phyloP scores from a whole-genome alignment of 2,329 filamentous ascomycete genomes.

The Fusarium dimerum region DNA sequence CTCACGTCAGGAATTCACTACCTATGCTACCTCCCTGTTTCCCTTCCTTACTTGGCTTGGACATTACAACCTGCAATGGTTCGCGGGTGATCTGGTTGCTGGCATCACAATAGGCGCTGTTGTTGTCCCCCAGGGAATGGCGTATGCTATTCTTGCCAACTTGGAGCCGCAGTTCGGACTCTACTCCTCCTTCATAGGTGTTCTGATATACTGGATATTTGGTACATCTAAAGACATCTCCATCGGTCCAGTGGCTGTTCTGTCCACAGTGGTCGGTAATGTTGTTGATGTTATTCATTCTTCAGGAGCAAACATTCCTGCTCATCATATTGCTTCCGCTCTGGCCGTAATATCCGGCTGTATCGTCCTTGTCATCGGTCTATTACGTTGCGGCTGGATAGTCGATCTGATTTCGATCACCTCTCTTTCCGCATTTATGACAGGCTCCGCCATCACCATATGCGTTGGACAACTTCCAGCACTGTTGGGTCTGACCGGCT shows the following conservation, averaged over 20 bases:
- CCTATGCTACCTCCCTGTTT: conserved; percentile 74
- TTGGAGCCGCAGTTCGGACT: conserved; percentile 83
- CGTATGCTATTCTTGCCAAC: conserved; percentile 82
- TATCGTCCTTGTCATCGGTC: conserved; percentile 76
- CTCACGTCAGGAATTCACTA: conserved; percentile 48
- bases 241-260: conserved; percentile 92
- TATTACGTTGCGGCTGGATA: conserved; percentile 82
- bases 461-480: conserved; percentile 78
- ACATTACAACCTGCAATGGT: conserved; percentile 87
- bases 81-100: conserved; percentile 85
- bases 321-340: conserved; percentile 73
- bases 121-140: conserved; percentile 96
- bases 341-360: conserved; percentile 76
- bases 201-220: conserved; percentile 95
- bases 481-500: conserved; percentile 75
- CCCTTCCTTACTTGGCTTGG: conserved; percentile 89
- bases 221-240: conserved; percentile 98
- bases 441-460: conserved; percentile 90
- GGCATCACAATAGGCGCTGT: conserved; percentile 61
- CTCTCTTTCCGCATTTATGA: conserved; percentile 95
- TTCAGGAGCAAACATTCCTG: conserved; percentile 56
- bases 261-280: conserved; percentile 87
- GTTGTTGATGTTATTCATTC: conserved; percentile 67
- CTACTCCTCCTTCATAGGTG: conserved; percentile 89
- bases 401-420: conserved; percentile 91